A percentile compares a stretch with the other conserved stretches of the same genome.
Conservation (phyloP, 139 green algal genomes). For the Gonium pectorale region DNA sequence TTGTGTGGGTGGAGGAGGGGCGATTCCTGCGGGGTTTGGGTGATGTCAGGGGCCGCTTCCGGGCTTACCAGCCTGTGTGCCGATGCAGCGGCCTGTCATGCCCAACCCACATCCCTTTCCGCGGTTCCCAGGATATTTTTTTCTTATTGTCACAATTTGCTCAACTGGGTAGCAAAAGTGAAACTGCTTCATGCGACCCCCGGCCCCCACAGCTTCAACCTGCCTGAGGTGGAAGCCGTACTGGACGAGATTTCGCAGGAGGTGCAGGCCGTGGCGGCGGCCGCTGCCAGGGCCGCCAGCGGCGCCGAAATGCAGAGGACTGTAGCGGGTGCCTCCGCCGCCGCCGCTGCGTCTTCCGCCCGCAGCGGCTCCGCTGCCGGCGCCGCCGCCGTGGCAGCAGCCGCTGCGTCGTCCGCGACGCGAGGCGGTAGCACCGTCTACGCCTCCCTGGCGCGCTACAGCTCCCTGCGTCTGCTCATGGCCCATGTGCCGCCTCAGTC, state of each 20-base stretch:
- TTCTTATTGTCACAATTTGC: background rate
- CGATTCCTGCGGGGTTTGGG: background rate
- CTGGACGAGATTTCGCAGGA: background rate
- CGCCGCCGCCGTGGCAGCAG: background rate
- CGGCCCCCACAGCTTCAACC: background rate
- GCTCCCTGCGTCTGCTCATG: constrained; percentile 13
- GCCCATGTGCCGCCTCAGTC: background rate
- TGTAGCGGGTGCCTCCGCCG: background rate
- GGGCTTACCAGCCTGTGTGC: too few species aligned
- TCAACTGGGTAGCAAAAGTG: too few species aligned
- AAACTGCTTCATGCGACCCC: background rate
- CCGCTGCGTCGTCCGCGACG: background rate
- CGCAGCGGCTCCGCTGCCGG: too few species aligned
- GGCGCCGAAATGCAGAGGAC: too few species aligned
- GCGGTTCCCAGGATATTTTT: background rate
- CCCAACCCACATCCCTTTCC: background rate
- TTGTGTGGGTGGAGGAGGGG: too few species aligned
- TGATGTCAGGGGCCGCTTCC: background rate
- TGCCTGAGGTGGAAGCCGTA: constrained; percentile 8
- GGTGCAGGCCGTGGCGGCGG: background rate
- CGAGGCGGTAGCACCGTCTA: background rate
- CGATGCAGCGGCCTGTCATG: too few species aligned
- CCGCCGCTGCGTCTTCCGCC: too few species aligned
- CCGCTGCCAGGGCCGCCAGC: background rate
- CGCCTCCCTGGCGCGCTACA: background rate